Base-by-base conservation (phyloP, 2,329 filamentous ascomycete genomes). In the Graphilbum ipis-grandicollis region DNA sequence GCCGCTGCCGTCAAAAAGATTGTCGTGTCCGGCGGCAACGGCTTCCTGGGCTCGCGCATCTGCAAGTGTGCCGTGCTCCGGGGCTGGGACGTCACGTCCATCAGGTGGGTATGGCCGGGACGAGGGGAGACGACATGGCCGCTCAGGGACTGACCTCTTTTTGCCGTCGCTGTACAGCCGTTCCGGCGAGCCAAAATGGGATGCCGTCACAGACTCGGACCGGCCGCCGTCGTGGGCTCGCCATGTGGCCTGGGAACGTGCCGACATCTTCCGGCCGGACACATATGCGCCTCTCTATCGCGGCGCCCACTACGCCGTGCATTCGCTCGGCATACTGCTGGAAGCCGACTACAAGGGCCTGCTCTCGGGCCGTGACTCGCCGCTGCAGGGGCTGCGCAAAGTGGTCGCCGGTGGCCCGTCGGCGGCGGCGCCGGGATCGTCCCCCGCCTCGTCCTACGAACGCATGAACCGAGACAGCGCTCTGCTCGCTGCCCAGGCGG, bases 321-420 rank as follows among this genome's bases (percentile, higher is more conserved):
- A 98, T 65, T 84, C 71, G 50, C 86, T 96, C 79, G 90, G 90
- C 9, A 94, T 98, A 48, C 68, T 98, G 15, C 71, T 98, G 9
- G 90, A 98, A 62, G 85, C 86, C 35, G 90, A 98, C 63, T 98
- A 98, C 71, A 98, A 98, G 59, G 81, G 80, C 47, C 78, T 93
- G 14, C 54, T 98, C 19, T 78, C 75, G 17, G 90, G 90, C 35
- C 75, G 71, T 41, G 86, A 93, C 50, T 84, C 81, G 1, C 75
- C 84, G n/a, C 58, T 93, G 36, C 58, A 73, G 7, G 88, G 84
- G 2, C 62, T 98, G 13, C 71, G 72, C 43, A 76, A 79, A 48
- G 83, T 84, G 19, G 93, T 96, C 54, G 74, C 75, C 7, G 36
- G 36, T 43, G 54, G 68, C 63, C 33, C 74, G 75, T 47, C 75